These are phyloP conservation scores for Penicillium longicatenatum DNA, from an alignment of 495 filamentous ascomycete species.

Conservation along the genomic window DNA sequence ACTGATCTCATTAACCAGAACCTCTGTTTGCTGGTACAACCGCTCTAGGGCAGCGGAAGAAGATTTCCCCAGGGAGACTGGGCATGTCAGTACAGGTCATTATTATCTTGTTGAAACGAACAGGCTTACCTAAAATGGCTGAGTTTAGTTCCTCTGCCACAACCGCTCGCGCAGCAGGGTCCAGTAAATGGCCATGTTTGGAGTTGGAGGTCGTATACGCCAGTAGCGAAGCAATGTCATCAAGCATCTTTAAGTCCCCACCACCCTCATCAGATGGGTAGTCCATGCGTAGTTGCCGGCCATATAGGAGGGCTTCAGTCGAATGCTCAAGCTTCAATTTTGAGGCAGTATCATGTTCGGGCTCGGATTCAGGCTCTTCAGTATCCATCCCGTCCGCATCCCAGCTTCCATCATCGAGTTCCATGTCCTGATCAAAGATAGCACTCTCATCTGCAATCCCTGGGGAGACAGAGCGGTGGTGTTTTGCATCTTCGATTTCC, in stretches of 20 bases:
- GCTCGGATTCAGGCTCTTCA: slow-evolving; percentile 47
- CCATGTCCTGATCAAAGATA: slow-evolving; percentile 71
- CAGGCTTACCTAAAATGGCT: slow-evolving; percentile 76
- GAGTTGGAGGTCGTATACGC: slow-evolving; percentile 81
- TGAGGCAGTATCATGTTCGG: slow-evolving; percentile 29
- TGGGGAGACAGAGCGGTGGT: slow-evolving; percentile 33
- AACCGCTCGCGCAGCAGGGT: slow-evolving; percentile 69
- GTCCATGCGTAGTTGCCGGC: slow-evolving; percentile 73
- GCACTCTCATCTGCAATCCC: slow-evolving; percentile 45
- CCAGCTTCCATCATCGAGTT: slow-evolving; percentile 68
- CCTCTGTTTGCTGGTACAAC: slow-evolving; percentile 83
- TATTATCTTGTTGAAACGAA: slow-evolving; percentile 13
- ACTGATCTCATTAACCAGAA: slow-evolving; percentile 78
- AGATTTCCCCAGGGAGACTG: slow-evolving; percentile 89
- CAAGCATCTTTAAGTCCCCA: slow-evolving; percentile 71
- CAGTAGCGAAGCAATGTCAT: slow-evolving; percentile 86
- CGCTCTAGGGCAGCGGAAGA: slow-evolving; percentile 85
- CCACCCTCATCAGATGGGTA: slow-evolving; percentile 68
- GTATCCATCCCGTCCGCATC: slow-evolving; percentile 58
- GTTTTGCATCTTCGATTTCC: slow-evolving; percentile 26
- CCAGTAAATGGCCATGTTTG: slow-evolving; percentile 76
- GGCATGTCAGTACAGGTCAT: not conserved
- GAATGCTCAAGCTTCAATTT: slow-evolving; percentile 44
- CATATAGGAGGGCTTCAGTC: slow-evolving; percentile 75
- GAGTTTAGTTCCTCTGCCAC: slow-evolving; percentile 95